Conservation (phyloP, 805 yeast genomes). For the Candida vaughaniae region DNA sequence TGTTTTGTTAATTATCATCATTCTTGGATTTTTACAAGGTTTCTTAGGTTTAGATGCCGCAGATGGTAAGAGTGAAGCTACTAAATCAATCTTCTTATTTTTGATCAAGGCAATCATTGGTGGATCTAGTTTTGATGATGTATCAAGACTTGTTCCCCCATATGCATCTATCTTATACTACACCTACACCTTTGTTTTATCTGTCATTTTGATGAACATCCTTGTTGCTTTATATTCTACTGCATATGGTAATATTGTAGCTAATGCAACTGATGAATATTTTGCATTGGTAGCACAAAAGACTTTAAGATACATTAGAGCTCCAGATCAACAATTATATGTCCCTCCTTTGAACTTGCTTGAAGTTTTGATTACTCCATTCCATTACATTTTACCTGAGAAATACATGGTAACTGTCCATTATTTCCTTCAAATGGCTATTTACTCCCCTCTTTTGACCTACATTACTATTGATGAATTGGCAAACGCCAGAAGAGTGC, state of each 20-base stretch:
- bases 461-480: constrained; percentile 65
- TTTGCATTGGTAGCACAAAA: constrained; percentile 82
- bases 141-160: constrained; percentile 76
- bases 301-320: constrained; percentile 79
- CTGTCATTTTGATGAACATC: constrained; percentile 76
- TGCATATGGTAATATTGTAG: constrained; percentile 78
- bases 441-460: constrained; percentile 67
- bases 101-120: constrained; percentile 74
- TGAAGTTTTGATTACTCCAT: constrained; percentile 47
- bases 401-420: constrained; percentile 40
- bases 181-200: constrained; percentile 70
- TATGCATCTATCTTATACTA: constrained; percentile 80
- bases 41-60: constrained; percentile 84
- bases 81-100: constrained; percentile 59
- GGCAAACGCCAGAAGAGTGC: constrained; percentile 64
- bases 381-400: constrained; percentile 34
- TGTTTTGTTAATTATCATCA: constrained; percentile 65
- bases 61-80: constrained; percentile 79
- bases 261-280: constrained; percentile 80
- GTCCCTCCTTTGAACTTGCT: constrained; percentile 83
- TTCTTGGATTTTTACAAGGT: constrained; percentile 82
- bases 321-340: constrained; percentile 82
- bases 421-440: constrained; percentile 56
- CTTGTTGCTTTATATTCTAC: constrained; percentile 82
- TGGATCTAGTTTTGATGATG: constrained; percentile 68